These are phyloP conservation scores for Oenanthe javanica DNA, from an alignment of 140 eudicot genomes.

Conservation along the genomic window DNA sequence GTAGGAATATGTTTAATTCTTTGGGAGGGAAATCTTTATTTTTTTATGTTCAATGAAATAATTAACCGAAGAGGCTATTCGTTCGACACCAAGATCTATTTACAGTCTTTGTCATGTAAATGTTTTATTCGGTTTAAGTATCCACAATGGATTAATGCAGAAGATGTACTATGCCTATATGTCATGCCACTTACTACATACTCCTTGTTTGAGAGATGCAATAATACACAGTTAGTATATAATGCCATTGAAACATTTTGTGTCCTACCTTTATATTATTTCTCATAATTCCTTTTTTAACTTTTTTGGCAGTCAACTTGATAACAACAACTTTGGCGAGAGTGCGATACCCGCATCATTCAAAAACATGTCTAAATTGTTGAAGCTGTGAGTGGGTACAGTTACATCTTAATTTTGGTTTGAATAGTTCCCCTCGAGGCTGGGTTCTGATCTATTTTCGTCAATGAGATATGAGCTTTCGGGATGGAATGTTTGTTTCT, in stretches of 20 bases:
- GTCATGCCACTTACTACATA: not conserved
- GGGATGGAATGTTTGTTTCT: not conserved
- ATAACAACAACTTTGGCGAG: conserved; percentile 77
- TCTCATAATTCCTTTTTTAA: conserved; percentile 5
- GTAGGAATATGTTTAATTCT: not conserved
- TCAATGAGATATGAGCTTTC: not conserved
- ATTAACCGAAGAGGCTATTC: not conserved
- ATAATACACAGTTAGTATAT: not conserved
- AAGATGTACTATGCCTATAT: not conserved
- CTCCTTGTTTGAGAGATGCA: not conserved
- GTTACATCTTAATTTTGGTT: conserved; percentile 3
- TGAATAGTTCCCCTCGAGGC: not conserved
- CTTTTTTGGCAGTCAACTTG: conserved; percentile 73
- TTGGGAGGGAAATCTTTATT: not conserved
- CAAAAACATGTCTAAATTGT: conserved; percentile 51
- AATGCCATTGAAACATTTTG: not conserved
- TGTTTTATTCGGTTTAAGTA: not conserved
- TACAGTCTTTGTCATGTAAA: not conserved
- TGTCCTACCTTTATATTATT: not conserved
- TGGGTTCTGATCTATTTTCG: not conserved
- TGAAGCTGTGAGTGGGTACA: conserved; percentile 71
- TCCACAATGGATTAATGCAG: not conserved
- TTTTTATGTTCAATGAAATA: not conserved
- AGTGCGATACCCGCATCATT: conserved; percentile 56
- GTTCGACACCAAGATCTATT: not conserved